Evolutionary conservation across 2,329 filamentous ascomycete genomes (phyloP).

Genomic region (Coniochaeta sp.): DNA sequence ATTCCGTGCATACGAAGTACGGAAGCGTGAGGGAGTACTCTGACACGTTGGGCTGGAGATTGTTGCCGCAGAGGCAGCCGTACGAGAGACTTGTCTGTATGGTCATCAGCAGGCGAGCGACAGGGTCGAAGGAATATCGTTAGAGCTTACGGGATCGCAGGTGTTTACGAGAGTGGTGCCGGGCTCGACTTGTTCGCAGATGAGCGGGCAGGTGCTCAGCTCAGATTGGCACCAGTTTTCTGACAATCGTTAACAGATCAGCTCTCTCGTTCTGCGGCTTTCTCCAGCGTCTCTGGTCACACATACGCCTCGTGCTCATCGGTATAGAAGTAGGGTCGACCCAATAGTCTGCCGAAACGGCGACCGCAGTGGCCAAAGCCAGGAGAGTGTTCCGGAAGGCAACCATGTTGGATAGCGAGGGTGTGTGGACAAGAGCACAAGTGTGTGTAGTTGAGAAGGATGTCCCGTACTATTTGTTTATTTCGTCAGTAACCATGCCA

Average conservation of each 20-base stretch:
- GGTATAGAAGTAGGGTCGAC: slow-evolving; percentile 58
- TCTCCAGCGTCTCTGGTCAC: neutral
- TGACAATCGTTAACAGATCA: slow-evolving; percentile 18
- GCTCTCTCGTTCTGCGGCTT: neutral
- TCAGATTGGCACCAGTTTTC: slow-evolving; percentile 61
- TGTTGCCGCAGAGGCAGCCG: slow-evolving; percentile 63
- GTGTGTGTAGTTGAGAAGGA: too few species aligned
- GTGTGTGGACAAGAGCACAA: neutral
- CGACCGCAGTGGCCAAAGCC: slow-evolving; percentile 46
- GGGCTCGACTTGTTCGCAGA: slow-evolving; percentile 56
- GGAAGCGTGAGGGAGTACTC: slow-evolving; percentile 74
- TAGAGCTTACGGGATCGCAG: slow-evolving; percentile 53
- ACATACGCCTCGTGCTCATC: slow-evolving; percentile 43
- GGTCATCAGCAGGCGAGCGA: neutral
- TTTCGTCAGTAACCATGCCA: neutral
- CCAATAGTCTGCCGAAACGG: slow-evolving; percentile 48
- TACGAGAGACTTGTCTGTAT: slow-evolving; percentile 53
- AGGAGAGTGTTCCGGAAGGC: slow-evolving; percentile 45
- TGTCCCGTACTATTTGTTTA: neutral
- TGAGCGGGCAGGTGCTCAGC: slow-evolving; percentile 57
- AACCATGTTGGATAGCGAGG: slow-evolving; percentile 37
- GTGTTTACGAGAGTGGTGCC: slow-evolving; percentile 51
- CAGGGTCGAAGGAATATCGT: neutral
- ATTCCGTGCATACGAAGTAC: slow-evolving; percentile 68
- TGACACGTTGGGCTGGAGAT: slow-evolving; percentile 61